Evolutionary conservation across 2,329 filamentous ascomycete species (phyloP), one percentile per base, ranked within the genome.

Genomic region (Podosphaera aphanis): DNA sequence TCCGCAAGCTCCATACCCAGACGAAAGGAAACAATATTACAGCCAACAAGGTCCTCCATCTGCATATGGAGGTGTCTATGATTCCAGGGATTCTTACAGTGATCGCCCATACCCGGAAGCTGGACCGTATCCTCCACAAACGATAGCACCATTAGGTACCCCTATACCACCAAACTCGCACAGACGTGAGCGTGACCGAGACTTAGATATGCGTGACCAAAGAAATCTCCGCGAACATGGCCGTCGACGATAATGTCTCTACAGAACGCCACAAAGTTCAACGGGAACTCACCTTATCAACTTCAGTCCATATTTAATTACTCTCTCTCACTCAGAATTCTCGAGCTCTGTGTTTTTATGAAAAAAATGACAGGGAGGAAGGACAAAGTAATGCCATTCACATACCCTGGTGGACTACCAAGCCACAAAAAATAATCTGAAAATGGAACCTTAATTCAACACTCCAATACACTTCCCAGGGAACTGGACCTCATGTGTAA

Each of bases 271-370:
- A 27, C 46, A n/a, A n/a, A 50, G 49, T 48, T 49, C 47, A 48
- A 52, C n/a, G n/a, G n/a, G 47, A 42, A 43, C 49, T 52, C 45
- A 45, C 46, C 46, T 45, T 46, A 49, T 51, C 38, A 43, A 48
- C 44, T 39, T 29, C 48, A 43, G 47, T 46, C 51, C 52, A 49
- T 52, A 52, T 56, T 49, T 56, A 56, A 56, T 52, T 49, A 55
- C 55, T 56, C 25, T 29, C 25, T 29, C 11, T 11, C 25, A 11
- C 11, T 11, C 25, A 29, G 11, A 6, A 29, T 11, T 11, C 25
- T 6, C 11, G 25, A 29, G 25, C 52, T 50, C 47, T 51, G 55
- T 51, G 46, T 48, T 42, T 51, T 46, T 36, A 50, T 51, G 50
- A 53, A 41, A 52, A 47, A 45, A 51, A 43, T 53, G 51, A 19